Evolutionary conservation across 805 yeast species (phyloP).

Genomic region (Candida coquimbonensis): DNA sequence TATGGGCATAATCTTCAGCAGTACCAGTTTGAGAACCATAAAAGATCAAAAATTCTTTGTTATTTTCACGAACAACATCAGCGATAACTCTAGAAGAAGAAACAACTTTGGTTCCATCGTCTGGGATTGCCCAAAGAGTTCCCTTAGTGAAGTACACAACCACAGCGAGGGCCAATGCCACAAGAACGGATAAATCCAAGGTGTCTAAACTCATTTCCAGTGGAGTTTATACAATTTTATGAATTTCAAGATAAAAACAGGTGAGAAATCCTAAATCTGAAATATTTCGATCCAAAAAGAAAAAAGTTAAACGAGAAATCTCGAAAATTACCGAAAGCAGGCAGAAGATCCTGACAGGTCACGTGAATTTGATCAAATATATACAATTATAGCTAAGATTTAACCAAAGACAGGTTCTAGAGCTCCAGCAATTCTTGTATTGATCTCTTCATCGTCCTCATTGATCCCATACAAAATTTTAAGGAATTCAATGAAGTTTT

Average conservation of each 20-base stretch:
- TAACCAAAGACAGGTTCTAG: constrained; percentile 15
- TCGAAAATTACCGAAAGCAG: background rate
- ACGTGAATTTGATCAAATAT: background rate
- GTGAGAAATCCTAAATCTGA: background rate
- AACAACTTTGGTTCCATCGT: constrained; percentile 27
- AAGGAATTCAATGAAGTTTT: constrained; percentile 18
- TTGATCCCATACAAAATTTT: constrained; percentile 15
- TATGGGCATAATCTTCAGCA: constrained; percentile 92
- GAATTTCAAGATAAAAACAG: background rate
- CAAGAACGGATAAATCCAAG: constrained; percentile 62
- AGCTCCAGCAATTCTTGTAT: constrained; percentile 9
- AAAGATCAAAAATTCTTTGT: constrained; percentile 72
- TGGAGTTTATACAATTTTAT: background rate
- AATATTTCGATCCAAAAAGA: no score
- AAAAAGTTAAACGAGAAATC: background rate
- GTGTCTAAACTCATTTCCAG: constrained; percentile 54
- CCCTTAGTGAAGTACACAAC: constrained; percentile 65
- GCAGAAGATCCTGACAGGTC: background rate
- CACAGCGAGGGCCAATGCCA: constrained; percentile 58
- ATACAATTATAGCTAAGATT: background rate
- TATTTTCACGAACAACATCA: constrained; percentile 48
- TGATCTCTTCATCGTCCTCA: constrained; percentile 8
- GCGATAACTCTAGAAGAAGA: constrained; percentile 49
- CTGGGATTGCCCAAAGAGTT: constrained; percentile 36
- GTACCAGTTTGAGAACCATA: constrained; percentile 98